Conservation (phyloP, 2,329 filamentous ascomycete genomes). For the Penicillium sp. region DNA sequence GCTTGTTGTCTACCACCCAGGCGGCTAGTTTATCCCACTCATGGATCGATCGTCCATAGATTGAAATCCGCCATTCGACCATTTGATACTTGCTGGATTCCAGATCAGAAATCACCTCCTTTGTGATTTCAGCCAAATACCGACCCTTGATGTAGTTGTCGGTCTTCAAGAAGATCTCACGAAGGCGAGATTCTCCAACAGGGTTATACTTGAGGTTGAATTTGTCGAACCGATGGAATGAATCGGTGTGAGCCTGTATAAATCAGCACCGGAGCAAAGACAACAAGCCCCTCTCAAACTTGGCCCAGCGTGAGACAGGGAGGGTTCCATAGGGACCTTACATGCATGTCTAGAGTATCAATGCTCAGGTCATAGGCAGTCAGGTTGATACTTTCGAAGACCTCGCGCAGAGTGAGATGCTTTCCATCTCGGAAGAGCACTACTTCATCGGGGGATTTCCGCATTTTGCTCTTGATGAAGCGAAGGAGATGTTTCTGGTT, state of each 20-base stretch:
- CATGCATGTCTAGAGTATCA: conserved; percentile 98
- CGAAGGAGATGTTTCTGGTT: conserved; percentile 97
- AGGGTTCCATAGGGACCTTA: conserved; percentile 48
- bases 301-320: neutral
- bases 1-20: conserved; percentile 97
- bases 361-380: conserved; percentile 98
- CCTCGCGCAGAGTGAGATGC: conserved; percentile 84
- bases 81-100: conserved; percentile 99
- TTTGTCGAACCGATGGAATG: conserved; percentile 98
- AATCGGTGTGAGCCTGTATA: conserved; percentile 83
- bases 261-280: conserved; percentile 16
- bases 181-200: conserved; percentile 87
- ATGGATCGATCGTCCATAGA: conserved; percentile 87
- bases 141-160: conserved; percentile 97
- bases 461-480: conserved; percentile 99
- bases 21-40: conserved; percentile 98
- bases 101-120: conserved; percentile 94
- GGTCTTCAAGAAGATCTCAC: conserved; percentile 98
- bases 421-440: conserved; percentile 92
- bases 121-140: conserved; percentile 95
- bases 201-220: conserved; percentile 99
- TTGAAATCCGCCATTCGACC: conserved; percentile 98
- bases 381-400: conserved; percentile 95
- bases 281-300: neutral
- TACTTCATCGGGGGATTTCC: conserved; percentile 92